Evolutionary conservation across 106 monocot genomes (phyloP).

Genomic region (Cymbidium sinense): DNA sequence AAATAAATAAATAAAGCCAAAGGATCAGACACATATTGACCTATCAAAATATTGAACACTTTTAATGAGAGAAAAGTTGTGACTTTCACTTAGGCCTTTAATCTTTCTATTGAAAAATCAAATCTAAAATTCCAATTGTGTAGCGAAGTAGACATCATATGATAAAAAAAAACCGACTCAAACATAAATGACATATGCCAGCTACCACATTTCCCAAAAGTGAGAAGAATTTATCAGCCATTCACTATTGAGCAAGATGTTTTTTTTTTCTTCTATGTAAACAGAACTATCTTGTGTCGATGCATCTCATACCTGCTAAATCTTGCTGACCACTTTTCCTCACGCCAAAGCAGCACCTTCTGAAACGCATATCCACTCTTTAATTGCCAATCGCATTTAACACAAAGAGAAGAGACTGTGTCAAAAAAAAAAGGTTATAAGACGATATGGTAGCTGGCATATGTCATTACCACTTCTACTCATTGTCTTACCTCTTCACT

Average conservation of each 20-base stretch:
- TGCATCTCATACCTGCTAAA: neutral
- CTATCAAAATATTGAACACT: neutral
- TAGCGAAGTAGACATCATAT: neutral
- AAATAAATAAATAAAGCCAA: neutral
- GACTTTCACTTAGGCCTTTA: too few relatives aligned
- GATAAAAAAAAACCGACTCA: too few relatives aligned
- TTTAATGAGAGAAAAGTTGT: neutral
- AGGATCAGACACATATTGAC: neutral
- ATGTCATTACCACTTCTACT: too few relatives aligned
- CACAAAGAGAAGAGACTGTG: neutral
- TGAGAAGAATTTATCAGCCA: too few relatives aligned
- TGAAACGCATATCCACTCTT: slow-evolving; percentile 1
- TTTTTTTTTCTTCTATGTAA: neutral
- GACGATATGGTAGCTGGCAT: too few relatives aligned
- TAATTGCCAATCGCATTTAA: neutral
- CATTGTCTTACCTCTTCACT: too few relatives aligned
- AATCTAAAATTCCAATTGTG: neutral
- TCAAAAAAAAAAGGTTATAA: too few relatives aligned
- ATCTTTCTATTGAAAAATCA: too few relatives aligned
- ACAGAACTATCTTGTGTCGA: neutral
- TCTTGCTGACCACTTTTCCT: neutral
- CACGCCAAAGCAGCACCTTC: neutral
- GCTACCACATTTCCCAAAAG: too few relatives aligned
- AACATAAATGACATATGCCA: too few relatives aligned
- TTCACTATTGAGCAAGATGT: too few relatives aligned